Percentiles rank a stretch among this genome's conserved stretches.
phyloP scores from a whole-genome alignment of 805 yeast genomes.

The Ogataea ganodermae region DNA sequence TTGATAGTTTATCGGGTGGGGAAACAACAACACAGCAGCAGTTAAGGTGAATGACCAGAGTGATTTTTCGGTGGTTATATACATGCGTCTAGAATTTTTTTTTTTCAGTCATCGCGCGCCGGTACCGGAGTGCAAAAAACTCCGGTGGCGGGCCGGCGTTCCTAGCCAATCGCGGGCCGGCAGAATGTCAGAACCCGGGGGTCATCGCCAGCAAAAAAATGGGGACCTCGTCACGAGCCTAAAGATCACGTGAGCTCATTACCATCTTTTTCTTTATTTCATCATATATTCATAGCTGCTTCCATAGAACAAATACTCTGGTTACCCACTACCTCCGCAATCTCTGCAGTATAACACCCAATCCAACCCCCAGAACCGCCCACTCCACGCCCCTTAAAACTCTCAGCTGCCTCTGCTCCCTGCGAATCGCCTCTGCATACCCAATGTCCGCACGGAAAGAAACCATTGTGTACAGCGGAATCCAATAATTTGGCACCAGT shows the following conservation, averaged over 20 bases:
- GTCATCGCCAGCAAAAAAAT: too few relatives aligned
- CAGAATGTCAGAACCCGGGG: background rate
- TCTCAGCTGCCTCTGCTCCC: slow-evolving; percentile 54
- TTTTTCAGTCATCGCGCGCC: slow-evolving; percentile 14
- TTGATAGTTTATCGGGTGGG: background rate
- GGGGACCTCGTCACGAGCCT: too few relatives aligned
- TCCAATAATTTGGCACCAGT: slow-evolving; percentile 63
- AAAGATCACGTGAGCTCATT: too few relatives aligned
- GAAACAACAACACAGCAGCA: background rate
- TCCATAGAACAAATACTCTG: background rate
- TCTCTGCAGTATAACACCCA: slow-evolving; percentile 14
- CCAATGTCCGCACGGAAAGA: slow-evolving; percentile 83
- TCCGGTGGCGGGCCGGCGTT: slow-evolving; percentile 7
- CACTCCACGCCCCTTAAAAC: slow-evolving; percentile 42
- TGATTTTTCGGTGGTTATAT: background rate
- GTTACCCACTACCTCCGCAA: background rate
- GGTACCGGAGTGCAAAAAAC: slow-evolving; percentile 13
- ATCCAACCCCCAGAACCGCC: slow-evolving; percentile 16
- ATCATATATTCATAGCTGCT: background rate
- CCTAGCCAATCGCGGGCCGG: slow-evolving; percentile 5
- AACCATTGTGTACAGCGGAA: slow-evolving; percentile 90
- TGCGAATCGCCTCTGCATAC: slow-evolving; percentile 65
- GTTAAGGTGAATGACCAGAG: background rate
- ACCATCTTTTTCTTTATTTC: too few relatives aligned
- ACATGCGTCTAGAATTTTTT: slow-evolving; percentile 2